A percentile compares a stretch with the other conserved stretches of the same genome.
phyloP scores from a whole-genome alignment of 495 filamentous ascomycete genomes.

The Cercophora sp. region DNA sequence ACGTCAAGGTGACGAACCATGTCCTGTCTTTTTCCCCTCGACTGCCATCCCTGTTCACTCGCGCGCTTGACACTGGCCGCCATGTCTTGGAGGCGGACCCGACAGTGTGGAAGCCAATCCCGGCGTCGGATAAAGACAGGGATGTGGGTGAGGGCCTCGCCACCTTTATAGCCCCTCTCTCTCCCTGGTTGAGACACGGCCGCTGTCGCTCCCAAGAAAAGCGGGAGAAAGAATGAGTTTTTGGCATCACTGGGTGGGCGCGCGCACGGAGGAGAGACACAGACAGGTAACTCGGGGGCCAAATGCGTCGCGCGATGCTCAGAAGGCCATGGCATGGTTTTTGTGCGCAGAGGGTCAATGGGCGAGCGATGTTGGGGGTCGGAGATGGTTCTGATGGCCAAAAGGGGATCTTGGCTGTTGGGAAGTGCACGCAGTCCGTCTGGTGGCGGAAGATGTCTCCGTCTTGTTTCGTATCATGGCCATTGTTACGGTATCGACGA shows the following conservation, averaged over 20 bases:
- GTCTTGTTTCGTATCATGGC: too few species aligned
- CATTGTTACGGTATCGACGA: too few species aligned
- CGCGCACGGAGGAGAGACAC: too few species aligned
- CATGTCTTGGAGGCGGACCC: constrained; percentile 3
- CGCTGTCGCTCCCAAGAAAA: background rate
- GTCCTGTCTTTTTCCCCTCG: background rate
- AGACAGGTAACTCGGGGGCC: too few species aligned
- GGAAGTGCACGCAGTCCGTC: too few species aligned
- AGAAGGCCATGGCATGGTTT: too few species aligned
- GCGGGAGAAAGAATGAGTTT: too few species aligned
- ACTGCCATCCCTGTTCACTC: background rate
- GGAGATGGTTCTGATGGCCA: background rate
- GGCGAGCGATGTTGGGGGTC: background rate
- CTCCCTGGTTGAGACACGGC: background rate
- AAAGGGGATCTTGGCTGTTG: background rate
- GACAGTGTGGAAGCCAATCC: constrained; percentile 12
- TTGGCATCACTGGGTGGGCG: too few species aligned
- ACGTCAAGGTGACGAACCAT: too few species aligned
- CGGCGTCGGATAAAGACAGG: background rate
- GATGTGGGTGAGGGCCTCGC: background rate
- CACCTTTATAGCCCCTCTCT: background rate
- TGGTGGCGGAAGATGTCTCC: too few species aligned
- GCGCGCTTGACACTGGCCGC: background rate
- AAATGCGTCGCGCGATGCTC: too few species aligned
- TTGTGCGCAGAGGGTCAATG: too few species aligned